phyloP scores from a whole-genome alignment of 352 stramenopile genomes.

The Globisporangium ultimum region DNA sequence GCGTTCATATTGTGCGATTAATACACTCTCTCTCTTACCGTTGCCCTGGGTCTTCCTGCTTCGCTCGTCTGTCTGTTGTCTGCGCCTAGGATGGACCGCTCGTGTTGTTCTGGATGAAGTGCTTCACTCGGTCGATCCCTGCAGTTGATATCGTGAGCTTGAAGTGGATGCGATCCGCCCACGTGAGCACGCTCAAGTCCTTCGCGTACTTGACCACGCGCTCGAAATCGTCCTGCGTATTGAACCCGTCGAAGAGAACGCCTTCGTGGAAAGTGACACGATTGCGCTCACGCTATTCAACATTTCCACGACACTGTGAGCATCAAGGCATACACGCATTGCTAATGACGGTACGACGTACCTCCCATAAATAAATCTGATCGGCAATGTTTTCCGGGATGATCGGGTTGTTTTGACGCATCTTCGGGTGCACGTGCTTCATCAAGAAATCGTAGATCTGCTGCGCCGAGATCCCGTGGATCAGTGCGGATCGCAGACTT shows the following conservation, averaged over 20 bases:
- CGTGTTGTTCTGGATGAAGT: slow-evolving; percentile 65
- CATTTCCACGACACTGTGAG: background rate
- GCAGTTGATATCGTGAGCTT: slow-evolving; percentile 60
- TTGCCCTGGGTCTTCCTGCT: too few species aligned
- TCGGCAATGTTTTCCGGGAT: slow-evolving; percentile 89
- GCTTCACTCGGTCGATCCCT: slow-evolving; percentile 64
- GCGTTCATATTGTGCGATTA: too few species aligned
- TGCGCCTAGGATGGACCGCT: too few species aligned
- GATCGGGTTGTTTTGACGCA: slow-evolving; percentile 65
- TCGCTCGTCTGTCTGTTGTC: too few species aligned
- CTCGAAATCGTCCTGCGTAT: slow-evolving; percentile 83
- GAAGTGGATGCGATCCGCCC: slow-evolving; percentile 79
- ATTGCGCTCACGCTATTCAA: slow-evolving; percentile 67
- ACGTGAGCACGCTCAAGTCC: slow-evolving; percentile 74
- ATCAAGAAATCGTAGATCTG: slow-evolving; percentile 92
- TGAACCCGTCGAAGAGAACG: slow-evolving; percentile 86
- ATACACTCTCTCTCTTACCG: too few species aligned
- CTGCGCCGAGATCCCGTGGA: slow-evolving; percentile 88
- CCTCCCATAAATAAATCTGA: slow-evolving; percentile 90
- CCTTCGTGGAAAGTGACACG: slow-evolving; percentile 80
- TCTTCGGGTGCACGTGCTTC: slow-evolving; percentile 84
- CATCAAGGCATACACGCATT: background rate
- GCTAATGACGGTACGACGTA: slow-evolving; percentile 11
- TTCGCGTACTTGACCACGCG: slow-evolving; percentile 65
- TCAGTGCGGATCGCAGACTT: slow-evolving; percentile 85